A percentile compares a stretch with the other conserved stretches of the same genome.
Evolutionary conservation across 192 early-diverging fungal species (phyloP).

Genomic region (Backusella luteola): DNA sequence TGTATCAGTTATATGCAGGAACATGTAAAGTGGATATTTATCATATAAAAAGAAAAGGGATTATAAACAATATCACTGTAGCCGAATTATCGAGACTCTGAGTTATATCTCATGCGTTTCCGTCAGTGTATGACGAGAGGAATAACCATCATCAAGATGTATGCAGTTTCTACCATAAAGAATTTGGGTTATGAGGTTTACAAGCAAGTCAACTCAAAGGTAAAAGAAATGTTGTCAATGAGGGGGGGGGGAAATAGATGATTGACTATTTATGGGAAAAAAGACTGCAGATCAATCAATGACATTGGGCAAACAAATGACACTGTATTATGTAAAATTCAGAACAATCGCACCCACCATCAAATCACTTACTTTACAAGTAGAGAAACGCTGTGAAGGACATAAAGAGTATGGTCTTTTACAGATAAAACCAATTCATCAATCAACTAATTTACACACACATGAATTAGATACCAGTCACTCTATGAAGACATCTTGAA

Average conservation of each 20-base stretch:
- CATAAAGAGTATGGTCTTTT: conserved; percentile 63
- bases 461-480: conserved; percentile 52
- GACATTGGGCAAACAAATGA: conserved; percentile 27
- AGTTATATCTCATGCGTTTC: conserved; percentile 92
- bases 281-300: conserved; percentile 35
- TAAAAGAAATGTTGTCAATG: neutral
- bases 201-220: conserved; percentile 51
- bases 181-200: conserved; percentile 58
- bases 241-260: neutral
- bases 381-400: conserved; percentile 67
- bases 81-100: conserved; percentile 80
- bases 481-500: conserved; percentile 74
- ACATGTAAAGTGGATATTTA: conserved; percentile 52
- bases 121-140: conserved; percentile 93
- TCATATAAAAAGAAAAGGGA: neutral
- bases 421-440: neutral
- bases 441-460: neutral
- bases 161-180: conserved; percentile 72
- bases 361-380: conserved; percentile 63
- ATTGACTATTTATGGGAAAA: conserved; percentile 8
- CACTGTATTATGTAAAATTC: conserved; percentile 81
- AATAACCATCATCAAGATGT: conserved; percentile 91
- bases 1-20: conserved; percentile 73
- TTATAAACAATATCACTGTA: conserved; percentile 18
- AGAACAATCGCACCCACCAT: conserved; percentile 61